Conservation (phyloP, 2,329 filamentous ascomycete species). For the Fonsecaea pedrosoi region DNA sequence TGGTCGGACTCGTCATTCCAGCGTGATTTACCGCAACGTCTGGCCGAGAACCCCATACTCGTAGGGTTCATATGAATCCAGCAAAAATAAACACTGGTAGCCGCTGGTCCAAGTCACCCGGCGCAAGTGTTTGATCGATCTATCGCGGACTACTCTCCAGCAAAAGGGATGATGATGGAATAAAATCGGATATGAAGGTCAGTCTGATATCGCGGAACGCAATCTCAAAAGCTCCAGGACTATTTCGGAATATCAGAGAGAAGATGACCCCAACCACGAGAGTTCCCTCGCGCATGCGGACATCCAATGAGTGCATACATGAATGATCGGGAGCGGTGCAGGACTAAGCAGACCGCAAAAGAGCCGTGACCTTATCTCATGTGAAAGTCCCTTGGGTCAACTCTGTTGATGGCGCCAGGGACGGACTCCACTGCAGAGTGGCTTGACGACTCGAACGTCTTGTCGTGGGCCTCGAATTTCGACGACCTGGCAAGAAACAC, state of each 20-base stretch:
- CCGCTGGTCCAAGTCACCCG: conserved; percentile 21
- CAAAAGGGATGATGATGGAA: conserved; percentile 23
- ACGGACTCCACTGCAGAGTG: conserved; percentile 50
- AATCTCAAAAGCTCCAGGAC: conserved; percentile 27
- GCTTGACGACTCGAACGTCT: conserved; percentile 46
- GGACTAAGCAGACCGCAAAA: conserved; percentile 1
- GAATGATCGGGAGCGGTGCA: conserved; percentile 16
- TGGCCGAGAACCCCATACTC: not conserved
- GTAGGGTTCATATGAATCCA: not conserved
- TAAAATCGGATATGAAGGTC: conserved; percentile 23
- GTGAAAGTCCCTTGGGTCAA: conserved; percentile 7
- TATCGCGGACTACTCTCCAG: conserved; percentile 23
- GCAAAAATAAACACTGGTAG: not conserved
- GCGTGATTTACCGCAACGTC: conserved; percentile 23
- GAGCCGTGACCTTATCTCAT: conserved; percentile 4
- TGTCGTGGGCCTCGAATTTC: conserved; percentile 49
- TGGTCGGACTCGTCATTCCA: conserved; percentile 8
- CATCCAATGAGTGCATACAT: conserved; percentile 19
- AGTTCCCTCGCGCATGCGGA: conserved; percentile 17
- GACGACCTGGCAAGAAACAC: conserved; percentile 36
- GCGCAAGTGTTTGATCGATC: conserved; percentile 19
- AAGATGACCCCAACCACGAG: conserved; percentile 23
- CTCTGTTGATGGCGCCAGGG: conserved; percentile 45
- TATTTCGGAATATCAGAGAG: conserved; percentile 20
- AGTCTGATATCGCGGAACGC: conserved; percentile 22